Conservation (phyloP, 768 basidiomycete species). For the Pleurotus sapidus region DNA sequence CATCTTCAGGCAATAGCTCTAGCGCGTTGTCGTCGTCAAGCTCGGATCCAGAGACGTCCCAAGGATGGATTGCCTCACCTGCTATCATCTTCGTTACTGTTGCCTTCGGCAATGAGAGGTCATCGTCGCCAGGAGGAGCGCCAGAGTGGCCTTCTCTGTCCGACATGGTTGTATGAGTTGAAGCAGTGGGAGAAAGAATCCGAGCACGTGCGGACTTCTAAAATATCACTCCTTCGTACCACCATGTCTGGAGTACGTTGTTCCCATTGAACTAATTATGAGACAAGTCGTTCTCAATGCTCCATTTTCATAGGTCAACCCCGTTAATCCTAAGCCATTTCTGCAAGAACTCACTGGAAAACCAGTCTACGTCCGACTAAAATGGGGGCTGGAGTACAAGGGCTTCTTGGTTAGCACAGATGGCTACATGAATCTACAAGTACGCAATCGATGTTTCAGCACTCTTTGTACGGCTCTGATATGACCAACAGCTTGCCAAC, state of each 20-base stretch:
- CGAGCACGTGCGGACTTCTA: constrained; percentile 5
- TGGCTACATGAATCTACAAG: constrained; percentile 99
- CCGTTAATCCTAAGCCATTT: constrained; percentile 99
- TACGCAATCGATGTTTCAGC: constrained; percentile 26
- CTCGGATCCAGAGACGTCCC: constrained; percentile 2
- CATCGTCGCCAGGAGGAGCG: constrained; percentile 77
- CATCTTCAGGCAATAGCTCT: constrained; percentile 90
- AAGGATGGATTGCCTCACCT: constrained; percentile 44
- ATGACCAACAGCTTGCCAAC: constrained; percentile 77
- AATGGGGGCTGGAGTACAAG: constrained; percentile 99
- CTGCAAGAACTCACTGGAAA: constrained; percentile 98
- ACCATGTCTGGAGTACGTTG: constrained; percentile 65
- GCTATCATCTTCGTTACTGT: constrained; percentile 97
- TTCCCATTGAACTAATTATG: constrained; percentile 8
- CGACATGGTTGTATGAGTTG: constrained; percentile 56
- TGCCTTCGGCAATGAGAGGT: constrained; percentile 93
- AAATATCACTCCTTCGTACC: constrained; percentile 32
- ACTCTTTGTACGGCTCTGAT: not conserved
- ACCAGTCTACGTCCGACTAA: constrained; percentile 90
- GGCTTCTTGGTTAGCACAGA: constrained; percentile 99
- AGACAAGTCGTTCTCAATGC: constrained; percentile 11
- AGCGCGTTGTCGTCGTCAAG: constrained; percentile 11
- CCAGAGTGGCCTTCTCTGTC: constrained; percentile 80
- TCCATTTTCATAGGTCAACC: constrained; percentile 56
- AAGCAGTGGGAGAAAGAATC: not conserved